Base-by-base conservation (phyloP, 768 basidiomycete genomes). In the Hericium alpestre region DNA sequence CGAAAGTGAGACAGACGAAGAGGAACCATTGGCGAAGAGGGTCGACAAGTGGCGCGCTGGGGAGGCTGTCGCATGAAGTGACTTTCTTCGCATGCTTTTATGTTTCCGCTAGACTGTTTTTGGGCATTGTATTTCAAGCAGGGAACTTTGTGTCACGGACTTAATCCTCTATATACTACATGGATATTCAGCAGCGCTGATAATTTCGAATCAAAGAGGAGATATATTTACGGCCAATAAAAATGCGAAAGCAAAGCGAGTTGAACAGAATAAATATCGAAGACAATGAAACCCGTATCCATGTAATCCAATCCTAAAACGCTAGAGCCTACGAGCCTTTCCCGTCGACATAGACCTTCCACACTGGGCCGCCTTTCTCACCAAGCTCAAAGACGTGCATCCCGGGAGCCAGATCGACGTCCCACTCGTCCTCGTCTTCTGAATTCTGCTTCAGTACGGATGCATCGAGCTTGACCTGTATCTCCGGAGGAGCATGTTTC, bases 361-460 rank as follows among this genome's bases (percentile, higher is more conserved):
- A 89, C 23, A 80, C 67, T 62, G 81, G 67, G 10, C 86, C 86
- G 38, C 79, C 83, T 63, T 77, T 78, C 71, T 63, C 86, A 38
- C 88, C 87, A 23, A 92, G 71, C 67, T 91, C 90, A 27, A 92
- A 67, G 16, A 81, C 70, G 62, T 80, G 61, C 3, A 60, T 37
- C 1, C 90, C 90, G 4, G 72, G 66, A 1, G 79, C 73, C 16
- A 89, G 69, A 16, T 78, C 76, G 15, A 88, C 70, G 61, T 78
- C 76, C 90, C 89, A 91, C 54, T 76, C 69, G 1, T 79, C 78
- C 48, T 72, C 68, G 16, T 72, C 69, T 23, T 75, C 78, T 39
- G 75, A 67, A 49, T 74, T 73, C 55, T 76, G 75, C 27, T 75
- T 71, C 18, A 82, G 69, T 3, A 75, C 57, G 32, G 73, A 65